A percentile compares a stretch with the other conserved stretches of the same genome.
phyloP scores from a whole-genome alignment of 129 eudicot species.

The Flaveria trinervia region DNA sequence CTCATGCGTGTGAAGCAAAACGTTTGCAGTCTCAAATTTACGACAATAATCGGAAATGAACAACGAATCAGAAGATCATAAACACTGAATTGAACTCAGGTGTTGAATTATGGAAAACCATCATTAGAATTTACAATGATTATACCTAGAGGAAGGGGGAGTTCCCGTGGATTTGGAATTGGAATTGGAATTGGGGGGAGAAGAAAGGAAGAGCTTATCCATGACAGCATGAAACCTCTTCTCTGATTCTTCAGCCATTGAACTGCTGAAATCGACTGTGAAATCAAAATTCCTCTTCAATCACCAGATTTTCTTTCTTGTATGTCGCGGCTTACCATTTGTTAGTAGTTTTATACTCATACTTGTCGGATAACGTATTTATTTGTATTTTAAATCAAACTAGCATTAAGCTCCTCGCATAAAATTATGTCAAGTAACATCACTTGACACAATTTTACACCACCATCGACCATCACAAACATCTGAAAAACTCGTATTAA shows the following conservation, averaged over 20 bases:
- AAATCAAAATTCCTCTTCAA: background rate
- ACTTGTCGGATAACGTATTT: too few relatives aligned
- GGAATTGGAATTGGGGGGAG: slow-evolving; percentile 53
- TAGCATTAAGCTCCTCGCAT: too few relatives aligned
- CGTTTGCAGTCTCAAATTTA: background rate
- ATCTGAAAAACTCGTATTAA: too few relatives aligned
- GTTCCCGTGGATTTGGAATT: slow-evolving; percentile 29
- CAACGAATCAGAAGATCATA: slow-evolving; percentile 15
- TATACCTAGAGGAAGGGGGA: slow-evolving; percentile 36
- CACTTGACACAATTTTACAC: too few relatives aligned
- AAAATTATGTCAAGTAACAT: too few relatives aligned
- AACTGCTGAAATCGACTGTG: background rate
- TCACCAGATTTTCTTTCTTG: slow-evolving; percentile 11
- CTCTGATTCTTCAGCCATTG: slow-evolving; percentile 86
- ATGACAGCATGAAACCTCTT: slow-evolving; percentile 64
- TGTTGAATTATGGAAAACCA: background rate
- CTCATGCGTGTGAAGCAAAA: slow-evolving; percentile 4
- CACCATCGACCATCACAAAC: too few relatives aligned
- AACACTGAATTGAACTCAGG: slow-evolving; percentile 5
- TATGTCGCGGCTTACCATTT: background rate
- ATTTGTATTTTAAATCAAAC: too few relatives aligned
- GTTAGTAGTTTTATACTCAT: background rate
- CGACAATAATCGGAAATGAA: background rate
- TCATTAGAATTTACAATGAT: background rate
- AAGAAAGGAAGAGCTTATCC: slow-evolving; percentile 71